A percentile compares a stretch with the other conserved stretches of the same genome.
phyloP scores from a whole-genome alignment of 192 early-diverging fungal genomes.

The Podila epicladia region DNA sequence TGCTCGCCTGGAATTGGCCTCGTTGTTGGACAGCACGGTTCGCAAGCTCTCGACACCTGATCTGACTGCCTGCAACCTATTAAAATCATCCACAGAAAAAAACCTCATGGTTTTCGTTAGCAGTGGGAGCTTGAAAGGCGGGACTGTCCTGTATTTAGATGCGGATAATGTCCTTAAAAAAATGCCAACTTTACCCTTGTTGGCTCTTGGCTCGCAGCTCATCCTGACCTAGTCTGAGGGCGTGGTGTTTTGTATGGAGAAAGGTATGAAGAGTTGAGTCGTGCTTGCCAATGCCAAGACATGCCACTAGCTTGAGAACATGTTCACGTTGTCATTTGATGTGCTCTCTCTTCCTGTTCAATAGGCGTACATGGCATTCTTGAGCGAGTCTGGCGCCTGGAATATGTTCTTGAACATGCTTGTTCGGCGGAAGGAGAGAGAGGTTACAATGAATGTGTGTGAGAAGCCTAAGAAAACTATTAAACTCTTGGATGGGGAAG shows the following conservation, averaged over 20 bases:
- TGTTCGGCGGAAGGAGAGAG: background rate
- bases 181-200: constrained; percentile 23
- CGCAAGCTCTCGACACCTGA: constrained; percentile 48
- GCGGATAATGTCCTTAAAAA: background rate
- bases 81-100: background rate
- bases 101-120: background rate
- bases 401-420: constrained; percentile 52
- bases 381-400: constrained; percentile 32
- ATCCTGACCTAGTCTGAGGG: constrained; percentile 34
- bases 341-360: too few species aligned
- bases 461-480: background rate
- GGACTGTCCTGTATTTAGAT: background rate
- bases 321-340: background rate
- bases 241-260: background rate
- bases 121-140: background rate
- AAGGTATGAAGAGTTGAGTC: background rate
- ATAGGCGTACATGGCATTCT: constrained; percentile 32
- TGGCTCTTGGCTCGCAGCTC: constrained; percentile 43
- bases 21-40: constrained; percentile 33
- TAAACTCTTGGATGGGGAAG: background rate
- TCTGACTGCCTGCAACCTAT: constrained; percentile 38
- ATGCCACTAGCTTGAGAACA: background rate
- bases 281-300: background rate
- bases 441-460: background rate
- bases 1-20: background rate